phyloP scores from a whole-genome alignment of 2,329 filamentous ascomycete genomes.

The Fusarium subglutinans region DNA sequence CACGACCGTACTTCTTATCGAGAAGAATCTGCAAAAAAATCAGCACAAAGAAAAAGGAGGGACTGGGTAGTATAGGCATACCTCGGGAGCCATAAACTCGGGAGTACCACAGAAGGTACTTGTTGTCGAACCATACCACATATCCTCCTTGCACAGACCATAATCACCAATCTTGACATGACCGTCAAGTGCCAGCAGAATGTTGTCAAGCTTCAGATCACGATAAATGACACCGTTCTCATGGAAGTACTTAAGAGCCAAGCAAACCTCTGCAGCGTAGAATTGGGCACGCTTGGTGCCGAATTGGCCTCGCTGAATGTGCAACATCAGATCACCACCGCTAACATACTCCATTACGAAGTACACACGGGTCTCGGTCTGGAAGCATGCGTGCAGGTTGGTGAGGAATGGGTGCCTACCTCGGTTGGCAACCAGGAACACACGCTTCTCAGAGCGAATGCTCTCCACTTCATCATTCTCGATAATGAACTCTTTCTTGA shows the following conservation, averaged over 20 bases:
- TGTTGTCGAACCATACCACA: constrained; percentile 98
- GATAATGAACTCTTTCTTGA: constrained; percentile 99
- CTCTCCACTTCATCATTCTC: constrained; percentile 99
- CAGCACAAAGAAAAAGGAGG: constrained; percentile 39
- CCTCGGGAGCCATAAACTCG: constrained; percentile 99
- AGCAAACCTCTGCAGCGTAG: constrained; percentile 95
- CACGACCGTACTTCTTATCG: constrained; percentile 97
- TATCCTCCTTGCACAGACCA: constrained; percentile 98
- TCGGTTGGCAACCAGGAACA: constrained; percentile 96
- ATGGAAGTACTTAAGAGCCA: constrained; percentile 98
- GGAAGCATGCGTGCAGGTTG: constrained; percentile 96
- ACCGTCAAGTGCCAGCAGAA: constrained; percentile 91
- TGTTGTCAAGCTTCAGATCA: constrained; percentile 93
- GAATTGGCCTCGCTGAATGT: constrained; percentile 97
- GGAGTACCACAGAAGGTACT: constrained; percentile 99
- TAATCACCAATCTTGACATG: constrained; percentile 99
- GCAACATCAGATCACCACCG: constrained; percentile 97
- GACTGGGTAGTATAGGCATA: constrained; percentile 51
- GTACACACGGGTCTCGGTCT: constrained; percentile 97
- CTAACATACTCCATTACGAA: constrained; percentile 99
- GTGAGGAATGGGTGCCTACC: constrained; percentile 96
- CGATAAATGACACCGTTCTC: constrained; percentile 99
- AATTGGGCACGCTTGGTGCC: constrained; percentile 98
- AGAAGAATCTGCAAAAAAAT: constrained; percentile 76
- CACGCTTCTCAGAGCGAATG: constrained; percentile 95